phyloP scores from a whole-genome alignment of 108 stramenopile genomes.

The Pseudonitzschia multistriata region DNA sequence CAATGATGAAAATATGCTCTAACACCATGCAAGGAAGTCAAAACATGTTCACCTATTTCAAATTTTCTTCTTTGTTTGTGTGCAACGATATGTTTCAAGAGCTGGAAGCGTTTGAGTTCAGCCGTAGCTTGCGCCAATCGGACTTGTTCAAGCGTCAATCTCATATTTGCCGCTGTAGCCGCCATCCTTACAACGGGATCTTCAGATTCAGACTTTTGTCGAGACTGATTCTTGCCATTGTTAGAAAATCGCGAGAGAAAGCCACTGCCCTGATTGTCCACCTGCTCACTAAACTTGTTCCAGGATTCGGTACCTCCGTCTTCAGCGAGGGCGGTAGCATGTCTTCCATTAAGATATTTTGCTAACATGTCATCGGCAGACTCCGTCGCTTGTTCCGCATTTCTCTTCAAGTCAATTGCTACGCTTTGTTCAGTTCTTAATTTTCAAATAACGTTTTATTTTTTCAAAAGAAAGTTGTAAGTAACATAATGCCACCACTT shows the following conservation, averaged over 20 bases:
- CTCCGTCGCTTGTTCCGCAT: slow-evolving; percentile 68
- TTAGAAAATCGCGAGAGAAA: slow-evolving; percentile 32
- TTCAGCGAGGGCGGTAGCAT: slow-evolving; percentile 51
- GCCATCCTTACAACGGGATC: slow-evolving; percentile 40
- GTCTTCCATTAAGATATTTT: slow-evolving; percentile 75
- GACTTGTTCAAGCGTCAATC: slow-evolving; percentile 73
- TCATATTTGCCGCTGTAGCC: slow-evolving; percentile 62
- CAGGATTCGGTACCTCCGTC: slow-evolving; percentile 43
- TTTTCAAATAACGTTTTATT: not conserved
- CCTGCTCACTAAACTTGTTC: slow-evolving; percentile 79
- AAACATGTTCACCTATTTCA: slow-evolving; percentile 77
- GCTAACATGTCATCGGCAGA: slow-evolving; percentile 66
- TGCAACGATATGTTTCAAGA: slow-evolving; percentile 69
- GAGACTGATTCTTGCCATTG: slow-evolving; percentile 3
- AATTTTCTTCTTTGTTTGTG: slow-evolving; percentile 86
- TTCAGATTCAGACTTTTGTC: slow-evolving; percentile 27
- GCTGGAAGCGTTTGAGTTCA: slow-evolving; percentile 82
- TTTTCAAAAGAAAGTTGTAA: not conserved
- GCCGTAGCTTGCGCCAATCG: slow-evolving; percentile 77
- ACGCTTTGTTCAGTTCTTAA: slow-evolving; percentile 54
- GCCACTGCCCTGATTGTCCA: slow-evolving; percentile 54
- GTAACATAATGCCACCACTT: not conserved
- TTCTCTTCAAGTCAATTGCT: slow-evolving; percentile 49
- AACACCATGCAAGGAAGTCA: slow-evolving; percentile 75
- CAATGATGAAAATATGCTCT: slow-evolving; percentile 74